Percentiles rank a stretch among this genome's conserved stretches.
These are phyloP conservation scores for Microcyclospora pomicola DNA, from an alignment of 2,329 filamentous ascomycete genomes.

Conservation along the genomic window DNA sequence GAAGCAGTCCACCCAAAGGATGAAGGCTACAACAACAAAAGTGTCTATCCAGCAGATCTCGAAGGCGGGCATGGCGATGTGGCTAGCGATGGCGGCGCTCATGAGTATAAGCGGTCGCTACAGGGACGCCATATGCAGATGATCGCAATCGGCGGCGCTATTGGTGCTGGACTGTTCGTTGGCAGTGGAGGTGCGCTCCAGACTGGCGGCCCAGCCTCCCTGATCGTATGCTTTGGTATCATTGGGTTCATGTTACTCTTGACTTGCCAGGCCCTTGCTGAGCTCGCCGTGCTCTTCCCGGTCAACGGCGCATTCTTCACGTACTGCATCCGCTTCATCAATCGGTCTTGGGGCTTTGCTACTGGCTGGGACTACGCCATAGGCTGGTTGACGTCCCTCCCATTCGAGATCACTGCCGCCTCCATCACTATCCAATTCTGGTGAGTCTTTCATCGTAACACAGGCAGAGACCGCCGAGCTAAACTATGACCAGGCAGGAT, in stretches of 20 bases:
- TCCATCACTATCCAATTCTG: slow-evolving; percentile 15
- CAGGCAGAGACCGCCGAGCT: background rate
- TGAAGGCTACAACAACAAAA: too few species aligned
- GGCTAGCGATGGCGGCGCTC: too few species aligned
- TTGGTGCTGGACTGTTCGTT: slow-evolving; percentile 24
- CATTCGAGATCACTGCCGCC: slow-evolving; percentile 22
- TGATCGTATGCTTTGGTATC: slow-evolving; percentile 20
- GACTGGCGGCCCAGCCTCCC: slow-evolving; percentile 21
- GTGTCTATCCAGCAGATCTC: too few species aligned
- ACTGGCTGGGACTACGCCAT: slow-evolving; percentile 24
- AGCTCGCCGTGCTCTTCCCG: slow-evolving; percentile 23
- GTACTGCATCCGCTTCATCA: slow-evolving; percentile 21
- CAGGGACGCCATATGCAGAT: slow-evolving; percentile 85
- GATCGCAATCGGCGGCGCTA: slow-evolving; percentile 63
- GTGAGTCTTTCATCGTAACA: background rate
- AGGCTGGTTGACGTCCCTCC: slow-evolving; percentile 22
- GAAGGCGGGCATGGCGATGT: too few species aligned
- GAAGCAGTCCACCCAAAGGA: too few species aligned
- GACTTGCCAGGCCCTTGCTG: slow-evolving; percentile 22
- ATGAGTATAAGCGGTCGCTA: slow-evolving; percentile 24
- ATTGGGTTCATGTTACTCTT: slow-evolving; percentile 22
- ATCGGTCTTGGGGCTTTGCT: slow-evolving; percentile 25
- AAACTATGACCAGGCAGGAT: slow-evolving; percentile 15
- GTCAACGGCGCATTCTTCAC: slow-evolving; percentile 24
- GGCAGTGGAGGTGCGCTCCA: slow-evolving; percentile 20